A percentile compares a stretch with the other conserved stretches of the same genome.
phyloP scores from a whole-genome alignment of 1,284 basidiomycete genomes.

The Ustilago curta region DNA sequence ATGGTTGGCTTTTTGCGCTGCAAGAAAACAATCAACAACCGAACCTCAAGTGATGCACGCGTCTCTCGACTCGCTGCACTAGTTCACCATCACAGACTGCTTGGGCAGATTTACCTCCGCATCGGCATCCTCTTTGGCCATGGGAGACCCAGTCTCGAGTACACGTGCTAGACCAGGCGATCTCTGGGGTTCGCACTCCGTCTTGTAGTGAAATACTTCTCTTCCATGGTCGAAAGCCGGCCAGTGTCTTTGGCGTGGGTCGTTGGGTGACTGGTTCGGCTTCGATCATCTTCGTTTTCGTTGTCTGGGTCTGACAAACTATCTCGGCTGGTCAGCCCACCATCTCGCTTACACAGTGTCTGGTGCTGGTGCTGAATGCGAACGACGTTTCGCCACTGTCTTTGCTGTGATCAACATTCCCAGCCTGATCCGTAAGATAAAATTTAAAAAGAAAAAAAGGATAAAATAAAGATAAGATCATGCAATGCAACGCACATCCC shows the following conservation, averaged over 20 bases:
- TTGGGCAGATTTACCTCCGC: too few relatives aligned
- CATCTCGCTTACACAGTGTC: neutral
- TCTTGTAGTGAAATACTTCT: too few relatives aligned
- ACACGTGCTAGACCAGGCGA: too few relatives aligned
- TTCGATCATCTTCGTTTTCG: neutral
- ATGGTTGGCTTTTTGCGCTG: neutral
- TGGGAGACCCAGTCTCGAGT: too few relatives aligned
- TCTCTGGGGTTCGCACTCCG: too few relatives aligned
- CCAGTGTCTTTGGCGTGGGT: neutral
- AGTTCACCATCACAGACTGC: neutral
- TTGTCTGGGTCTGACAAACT: neutral
- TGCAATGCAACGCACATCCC: neutral
- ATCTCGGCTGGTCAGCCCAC: neutral
- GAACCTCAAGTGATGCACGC: constrained; percentile 4
- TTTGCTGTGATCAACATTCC: constrained; percentile 7
- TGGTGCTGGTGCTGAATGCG: neutral
- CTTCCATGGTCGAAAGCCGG: too few relatives aligned
- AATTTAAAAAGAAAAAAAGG: neutral
- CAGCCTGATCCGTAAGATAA: neutral
- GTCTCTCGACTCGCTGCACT: neutral
- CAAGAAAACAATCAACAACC: neutral
- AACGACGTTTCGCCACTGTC: neutral
- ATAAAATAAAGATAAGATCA: neutral
- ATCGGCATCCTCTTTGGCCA: too few relatives aligned
- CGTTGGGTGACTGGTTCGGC: neutral